Base-by-base conservation (phyloP, 176 grass and related monocot genomes). In the Lolium multiflorum region DNA sequence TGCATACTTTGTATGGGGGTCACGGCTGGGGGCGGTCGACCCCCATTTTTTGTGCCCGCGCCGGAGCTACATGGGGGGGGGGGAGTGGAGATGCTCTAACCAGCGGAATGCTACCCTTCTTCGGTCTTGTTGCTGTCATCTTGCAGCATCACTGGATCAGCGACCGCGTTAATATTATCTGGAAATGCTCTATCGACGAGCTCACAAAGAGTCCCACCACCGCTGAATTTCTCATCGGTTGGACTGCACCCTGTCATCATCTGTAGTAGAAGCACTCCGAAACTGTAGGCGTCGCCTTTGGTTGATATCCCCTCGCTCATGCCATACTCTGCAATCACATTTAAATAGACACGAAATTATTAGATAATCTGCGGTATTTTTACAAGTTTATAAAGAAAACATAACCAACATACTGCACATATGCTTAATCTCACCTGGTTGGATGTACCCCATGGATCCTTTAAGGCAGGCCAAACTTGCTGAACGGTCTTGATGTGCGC, bases 381-480 rank as follows among this genome's bases (percentile, higher is more conserved):
- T 49, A 25, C 1, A 3, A 68, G 24, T 21, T 13, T 79, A 83
- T 11, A 76, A 54, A 54, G 43, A 31, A n/a, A 17, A 58, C 3
- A 50, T 5, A 81, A 25, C 4, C 0, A 35, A 38, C 6, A 39
- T 28, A n/a, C 9, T 81, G 37, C 3, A 17, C 2, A 46, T 7
- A 47, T 15, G 11, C 4, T 38, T 35, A 35, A 54, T 81, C 28
- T 68, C 49, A 92, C 87, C 87, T 67, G 90, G 90, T 18, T 79
- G 71, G 13, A 92, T 88, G 7, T 89, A 92, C 67, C 90, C n/a
- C n/a, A n/a, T n/a, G n/a, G 87, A 89, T 58, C 90, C 90, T 85
- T 83, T 80, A 1, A 88, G 66, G 22, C 41, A 7, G 26, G 24
- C 37, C 52, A 82, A 88, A 60, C 22, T 78, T 88, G 22, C 25